These are phyloP conservation scores for Penicillium sclerotiorum DNA, from an alignment of 2,329 filamentous ascomycete genomes.

Conservation along the genomic window DNA sequence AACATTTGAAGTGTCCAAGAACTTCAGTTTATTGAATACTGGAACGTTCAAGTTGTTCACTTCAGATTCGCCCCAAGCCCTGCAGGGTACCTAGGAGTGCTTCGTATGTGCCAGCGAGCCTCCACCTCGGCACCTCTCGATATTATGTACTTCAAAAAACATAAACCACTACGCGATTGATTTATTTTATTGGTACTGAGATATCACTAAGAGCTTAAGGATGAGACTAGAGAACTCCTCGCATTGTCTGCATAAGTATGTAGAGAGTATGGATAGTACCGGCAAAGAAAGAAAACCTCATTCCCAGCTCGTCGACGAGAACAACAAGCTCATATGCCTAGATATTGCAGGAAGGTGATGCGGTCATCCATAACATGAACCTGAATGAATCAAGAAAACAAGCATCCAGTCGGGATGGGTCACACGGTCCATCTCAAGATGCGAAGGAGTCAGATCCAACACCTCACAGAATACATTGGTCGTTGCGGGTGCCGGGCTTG, in stretches of 20 bases:
- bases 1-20: too few relatives aligned
- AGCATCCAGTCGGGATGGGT: neutral
- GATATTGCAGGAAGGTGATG: conserved; percentile 8
- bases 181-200: too few relatives aligned
- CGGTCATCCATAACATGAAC: neutral
- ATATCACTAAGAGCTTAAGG: too few relatives aligned
- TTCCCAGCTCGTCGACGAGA: neutral
- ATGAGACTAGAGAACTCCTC: neutral
- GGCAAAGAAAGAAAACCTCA: conserved; percentile 12
- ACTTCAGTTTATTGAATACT: too few relatives aligned
- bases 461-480: conserved; percentile 20
- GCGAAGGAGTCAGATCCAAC: neutral
- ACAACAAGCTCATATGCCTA: conserved; percentile 1
- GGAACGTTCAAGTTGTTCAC: too few relatives aligned
- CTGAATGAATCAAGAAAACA: neutral
- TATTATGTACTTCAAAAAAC: too few relatives aligned
- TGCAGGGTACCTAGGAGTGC: too few relatives aligned
- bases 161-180: too few relatives aligned
- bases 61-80: too few relatives aligned
- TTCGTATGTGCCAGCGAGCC: too few relatives aligned
- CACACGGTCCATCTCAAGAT: neutral
- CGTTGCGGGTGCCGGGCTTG: conserved; percentile 16
- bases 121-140: too few relatives aligned
- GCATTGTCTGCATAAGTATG: neutral
- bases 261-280: neutral